phyloP scores from a whole-genome alignment of 768 basidiomycete species.

The Termitomyces sp. region DNA sequence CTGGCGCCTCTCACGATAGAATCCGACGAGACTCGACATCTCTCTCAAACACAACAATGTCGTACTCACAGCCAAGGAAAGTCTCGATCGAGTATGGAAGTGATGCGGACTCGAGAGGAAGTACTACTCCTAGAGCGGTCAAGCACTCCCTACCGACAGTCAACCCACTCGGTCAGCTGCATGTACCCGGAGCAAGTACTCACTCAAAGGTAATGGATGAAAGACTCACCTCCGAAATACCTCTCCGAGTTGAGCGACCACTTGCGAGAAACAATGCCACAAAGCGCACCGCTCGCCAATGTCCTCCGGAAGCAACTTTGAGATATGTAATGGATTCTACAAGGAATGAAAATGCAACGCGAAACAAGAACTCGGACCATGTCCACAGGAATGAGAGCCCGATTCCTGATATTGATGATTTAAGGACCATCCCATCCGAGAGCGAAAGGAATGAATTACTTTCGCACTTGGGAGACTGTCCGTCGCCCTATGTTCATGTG shows the following conservation, averaged over 20 bases:
- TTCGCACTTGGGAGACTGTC: not conserved
- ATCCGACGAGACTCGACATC: not conserved
- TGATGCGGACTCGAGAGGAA: not conserved
- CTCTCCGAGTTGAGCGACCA: not conserved
- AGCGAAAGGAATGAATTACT: not conserved
- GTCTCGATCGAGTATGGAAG: not conserved
- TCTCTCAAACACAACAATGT: not conserved
- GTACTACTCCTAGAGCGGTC: not conserved
- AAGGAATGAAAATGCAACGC: not conserved
- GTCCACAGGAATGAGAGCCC: not conserved
- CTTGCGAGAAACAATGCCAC: not conserved
- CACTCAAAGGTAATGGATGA: too few species aligned
- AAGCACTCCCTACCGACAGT: not conserved
- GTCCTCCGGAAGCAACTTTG: not conserved
- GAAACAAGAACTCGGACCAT: not conserved
- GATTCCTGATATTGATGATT: not conserved
- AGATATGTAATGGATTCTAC: not conserved
- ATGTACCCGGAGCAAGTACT: not conserved
- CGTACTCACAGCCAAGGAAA: not conserved
- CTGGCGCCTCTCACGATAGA: not conserved
- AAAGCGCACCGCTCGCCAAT: not conserved
- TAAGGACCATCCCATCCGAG: not conserved
- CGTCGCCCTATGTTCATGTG: not conserved
- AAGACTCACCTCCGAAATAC: not conserved
- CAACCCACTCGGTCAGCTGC: not conserved